Evolutionary conservation across 2,329 filamentous ascomycete genomes (phyloP).

Genomic region (Diplodia corticola): DNA sequence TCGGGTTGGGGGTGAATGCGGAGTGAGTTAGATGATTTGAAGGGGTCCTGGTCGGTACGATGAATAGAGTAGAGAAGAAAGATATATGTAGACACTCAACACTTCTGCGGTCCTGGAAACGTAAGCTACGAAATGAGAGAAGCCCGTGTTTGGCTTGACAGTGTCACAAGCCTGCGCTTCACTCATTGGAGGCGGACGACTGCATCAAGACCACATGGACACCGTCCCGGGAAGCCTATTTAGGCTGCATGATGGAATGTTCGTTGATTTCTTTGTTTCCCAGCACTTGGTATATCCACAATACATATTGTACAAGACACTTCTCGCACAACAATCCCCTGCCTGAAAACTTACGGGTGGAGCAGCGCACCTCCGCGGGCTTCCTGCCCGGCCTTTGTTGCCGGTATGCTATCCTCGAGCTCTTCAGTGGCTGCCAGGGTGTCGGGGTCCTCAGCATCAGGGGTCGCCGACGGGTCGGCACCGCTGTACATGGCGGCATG

Average conservation of each 20-base stretch:
- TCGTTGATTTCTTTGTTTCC: slow-evolving; percentile 1
- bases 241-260: not conserved
- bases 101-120: not conserved
- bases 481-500: slow-evolving; percentile 47
- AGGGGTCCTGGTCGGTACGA: not conserved
- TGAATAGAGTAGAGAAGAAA: not conserved
- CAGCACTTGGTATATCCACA: slow-evolving; percentile 15
- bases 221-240: not conserved
- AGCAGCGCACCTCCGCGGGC: slow-evolving; percentile 41
- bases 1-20: slow-evolving; percentile 37
- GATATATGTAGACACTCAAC: not conserved
- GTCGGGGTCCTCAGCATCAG: slow-evolving; percentile 27
- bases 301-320: slow-evolving; percentile 11
- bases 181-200: not conserved
- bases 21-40: not conserved
- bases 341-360: slow-evolving; percentile 33
- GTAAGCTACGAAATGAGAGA: not conserved
- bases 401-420: slow-evolving; percentile 35
- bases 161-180: not conserved
- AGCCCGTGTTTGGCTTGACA: not conserved
- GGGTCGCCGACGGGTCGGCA: slow-evolving; percentile 36
- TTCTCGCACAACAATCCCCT: not conserved
- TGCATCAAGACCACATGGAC: not conserved
- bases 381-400: slow-evolving; percentile 35
- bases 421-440: slow-evolving; percentile 39